Conservation (phyloP, 345 rosid genomes). For the Microthlaspi erraticum region DNA sequence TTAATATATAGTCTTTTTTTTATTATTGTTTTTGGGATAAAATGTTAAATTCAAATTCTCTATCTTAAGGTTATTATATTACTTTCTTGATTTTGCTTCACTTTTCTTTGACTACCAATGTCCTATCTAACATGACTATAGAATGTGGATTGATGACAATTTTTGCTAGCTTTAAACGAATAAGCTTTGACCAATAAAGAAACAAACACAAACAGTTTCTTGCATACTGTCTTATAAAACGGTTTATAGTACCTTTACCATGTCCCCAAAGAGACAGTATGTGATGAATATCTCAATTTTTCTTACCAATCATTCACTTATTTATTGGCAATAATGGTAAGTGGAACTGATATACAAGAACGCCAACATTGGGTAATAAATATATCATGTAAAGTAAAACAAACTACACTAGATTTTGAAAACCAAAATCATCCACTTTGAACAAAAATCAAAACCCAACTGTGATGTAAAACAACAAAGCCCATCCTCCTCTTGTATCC, state of each 20-base stretch:
- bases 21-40: too few species aligned
- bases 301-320: background rate
- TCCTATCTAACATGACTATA: too few species aligned
- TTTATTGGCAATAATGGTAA: constrained; percentile 13
- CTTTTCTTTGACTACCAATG: background rate
- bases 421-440: constrained; percentile 31
- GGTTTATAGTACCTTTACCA: too few species aligned
- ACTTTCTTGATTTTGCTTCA: constrained; percentile 11
- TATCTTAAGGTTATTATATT: background rate
- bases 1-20: too few species aligned
- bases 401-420: constrained; percentile 32
- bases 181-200: too few species aligned
- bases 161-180: too few species aligned
- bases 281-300: too few species aligned
- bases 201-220: too few species aligned
- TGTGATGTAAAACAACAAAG: constrained; percentile 33
- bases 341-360: constrained; percentile 38
- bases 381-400: constrained; percentile 9
- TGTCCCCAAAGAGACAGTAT: too few species aligned
- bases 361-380: background rate
- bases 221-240: too few species aligned
- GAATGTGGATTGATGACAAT: too few species aligned
- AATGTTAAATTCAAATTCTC: background rate
- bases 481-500: constrained; percentile 4
- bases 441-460: constrained; percentile 26